Percentiles rank a stretch among this genome's conserved stretches.
phyloP scores from a whole-genome alignment of 1,284 basidiomycete species.

The Leccinum insigne region DNA sequence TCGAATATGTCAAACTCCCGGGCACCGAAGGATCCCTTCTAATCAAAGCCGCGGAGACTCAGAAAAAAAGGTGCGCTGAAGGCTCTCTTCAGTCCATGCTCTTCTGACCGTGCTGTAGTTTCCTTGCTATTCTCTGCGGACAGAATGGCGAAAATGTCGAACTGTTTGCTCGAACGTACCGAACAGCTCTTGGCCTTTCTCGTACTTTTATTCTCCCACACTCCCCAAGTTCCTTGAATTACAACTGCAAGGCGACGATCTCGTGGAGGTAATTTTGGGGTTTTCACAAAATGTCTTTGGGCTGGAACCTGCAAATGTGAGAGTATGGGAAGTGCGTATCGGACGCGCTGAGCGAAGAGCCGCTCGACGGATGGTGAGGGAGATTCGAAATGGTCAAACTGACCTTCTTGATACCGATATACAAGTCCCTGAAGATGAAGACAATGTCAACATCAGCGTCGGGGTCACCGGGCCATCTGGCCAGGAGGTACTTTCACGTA shows the following conservation, averaged over 20 bases:
- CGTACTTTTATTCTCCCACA: constrained; percentile 89
- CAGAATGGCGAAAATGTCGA: constrained; percentile 92
- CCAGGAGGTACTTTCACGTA: constrained; percentile 26
- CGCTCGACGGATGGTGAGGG: constrained; percentile 72
- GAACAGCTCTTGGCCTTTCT: constrained; percentile 75
- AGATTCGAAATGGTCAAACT: constrained; percentile 53
- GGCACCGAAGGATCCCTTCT: constrained; percentile 84
- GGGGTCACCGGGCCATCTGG: constrained; percentile 50
- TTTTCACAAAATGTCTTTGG: constrained; percentile 92
- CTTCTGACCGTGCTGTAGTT: constrained; percentile 45
- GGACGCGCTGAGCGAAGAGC: constrained; percentile 83
- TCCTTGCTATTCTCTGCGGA: constrained; percentile 88
- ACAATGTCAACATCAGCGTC: constrained; percentile 63
- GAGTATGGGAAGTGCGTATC: constrained; percentile 88
- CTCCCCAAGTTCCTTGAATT: constrained; percentile 83
- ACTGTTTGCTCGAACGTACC: constrained; percentile 83
- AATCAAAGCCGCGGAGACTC: constrained; percentile 84
- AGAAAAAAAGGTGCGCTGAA: constrained; percentile 72
- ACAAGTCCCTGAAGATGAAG: constrained; percentile 48
- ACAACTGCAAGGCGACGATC: constrained; percentile 87
- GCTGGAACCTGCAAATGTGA: constrained; percentile 84
- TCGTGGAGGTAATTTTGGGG: constrained; percentile 84
- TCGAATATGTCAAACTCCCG: constrained; percentile 88
- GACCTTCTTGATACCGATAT: constrained; percentile 46
- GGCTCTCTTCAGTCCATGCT: background rate